Conservation (phyloP, 352 stramenopile genomes). For the Phytophthora pisi region DNA sequence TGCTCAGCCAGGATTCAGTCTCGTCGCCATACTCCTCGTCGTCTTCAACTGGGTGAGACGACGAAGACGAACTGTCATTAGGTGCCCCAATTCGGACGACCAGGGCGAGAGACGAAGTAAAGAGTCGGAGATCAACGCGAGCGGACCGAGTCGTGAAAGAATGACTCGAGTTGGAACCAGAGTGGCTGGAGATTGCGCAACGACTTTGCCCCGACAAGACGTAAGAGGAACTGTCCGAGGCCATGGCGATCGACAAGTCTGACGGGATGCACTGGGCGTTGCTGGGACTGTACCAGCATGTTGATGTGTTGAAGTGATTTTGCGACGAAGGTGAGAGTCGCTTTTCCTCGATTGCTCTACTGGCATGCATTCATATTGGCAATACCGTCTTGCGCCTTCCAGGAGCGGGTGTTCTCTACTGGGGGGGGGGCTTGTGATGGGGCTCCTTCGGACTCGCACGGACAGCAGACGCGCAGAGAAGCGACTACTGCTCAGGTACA, state of each 20-base stretch:
- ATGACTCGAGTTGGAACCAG: conserved; percentile 1
- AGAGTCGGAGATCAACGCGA: conserved; percentile 10
- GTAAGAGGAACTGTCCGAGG: background rate
- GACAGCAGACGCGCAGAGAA: conserved; percentile 10
- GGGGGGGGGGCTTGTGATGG: conserved; percentile 1
- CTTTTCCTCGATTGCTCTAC: conserved; percentile 1
- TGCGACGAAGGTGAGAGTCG: conserved; percentile 1
- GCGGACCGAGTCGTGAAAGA: background rate
- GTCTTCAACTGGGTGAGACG: conserved; percentile 7
- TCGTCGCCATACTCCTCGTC: conserved; percentile 1
- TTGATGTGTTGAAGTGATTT: conserved; percentile 14
- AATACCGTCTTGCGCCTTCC: background rate
- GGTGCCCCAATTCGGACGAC: conserved; percentile 1
- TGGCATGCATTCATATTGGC: background rate
- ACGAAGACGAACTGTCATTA: conserved; percentile 10
- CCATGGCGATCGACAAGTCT: background rate
- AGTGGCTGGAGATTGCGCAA: conserved; percentile 7
- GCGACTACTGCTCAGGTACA: conserved; percentile 4
- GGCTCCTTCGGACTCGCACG: background rate
- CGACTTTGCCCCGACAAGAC: background rate
- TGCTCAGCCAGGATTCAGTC: background rate
- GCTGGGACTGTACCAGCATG: conserved; percentile 12
- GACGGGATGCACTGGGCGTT: conserved; percentile 6
- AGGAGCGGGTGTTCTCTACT: conserved; percentile 8
- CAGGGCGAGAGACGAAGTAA: conserved; percentile 7